These are phyloP conservation scores for Aquanectria penicillioides DNA, from an alignment of 2,329 filamentous ascomycete species.

Conservation along the genomic window DNA sequence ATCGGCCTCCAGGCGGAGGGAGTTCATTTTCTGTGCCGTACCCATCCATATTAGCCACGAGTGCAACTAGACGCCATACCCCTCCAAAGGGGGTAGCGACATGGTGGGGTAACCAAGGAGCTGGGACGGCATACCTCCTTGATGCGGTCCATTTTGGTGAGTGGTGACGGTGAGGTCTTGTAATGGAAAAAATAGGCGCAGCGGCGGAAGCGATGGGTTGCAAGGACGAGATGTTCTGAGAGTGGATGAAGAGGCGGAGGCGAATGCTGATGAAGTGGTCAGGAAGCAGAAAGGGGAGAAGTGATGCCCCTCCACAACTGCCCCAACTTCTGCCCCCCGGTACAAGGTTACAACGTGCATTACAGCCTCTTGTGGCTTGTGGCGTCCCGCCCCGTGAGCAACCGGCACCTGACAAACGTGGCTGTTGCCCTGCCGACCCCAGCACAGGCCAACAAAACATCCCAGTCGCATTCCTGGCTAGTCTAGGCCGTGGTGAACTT, in stretches of 20 bases:
- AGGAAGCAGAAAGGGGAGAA: slow-evolving; percentile 50
- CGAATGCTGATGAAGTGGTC: slow-evolving; percentile 45
- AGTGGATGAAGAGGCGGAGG: slow-evolving; percentile 32
- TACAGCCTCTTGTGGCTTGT: slow-evolving; percentile 44
- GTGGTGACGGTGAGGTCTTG: slow-evolving; percentile 20
- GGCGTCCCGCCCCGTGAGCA: slow-evolving; percentile 22
- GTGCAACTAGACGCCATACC: slow-evolving; percentile 29
- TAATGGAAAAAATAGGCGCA: slow-evolving; percentile 22
- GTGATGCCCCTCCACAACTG: slow-evolving; percentile 50
- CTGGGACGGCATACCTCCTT: slow-evolving; percentile 76
- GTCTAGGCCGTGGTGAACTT: not conserved
- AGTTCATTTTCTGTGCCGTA: slow-evolving; percentile 82
- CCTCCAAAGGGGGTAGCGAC: slow-evolving; percentile 43
- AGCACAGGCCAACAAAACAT: slow-evolving; percentile 36
- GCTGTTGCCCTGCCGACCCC: slow-evolving; percentile 45
- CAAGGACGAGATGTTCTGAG: slow-evolving; percentile 42
- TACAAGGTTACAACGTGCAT: slow-evolving; percentile 30
- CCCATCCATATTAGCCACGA: slow-evolving; percentile 39
- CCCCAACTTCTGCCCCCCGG: slow-evolving; percentile 30
- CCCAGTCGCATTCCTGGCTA: slow-evolving; percentile 20
- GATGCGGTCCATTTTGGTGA: slow-evolving; percentile 80
- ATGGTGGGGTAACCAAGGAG: slow-evolving; percentile 44
- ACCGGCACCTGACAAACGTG: slow-evolving; percentile 12
- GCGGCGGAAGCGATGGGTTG: slow-evolving; percentile 41
- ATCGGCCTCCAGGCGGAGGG: slow-evolving; percentile 93